Evolutionary conservation across 768 basidiomycete genomes (phyloP).

Genomic region (Leucocoprinus sp.): DNA sequence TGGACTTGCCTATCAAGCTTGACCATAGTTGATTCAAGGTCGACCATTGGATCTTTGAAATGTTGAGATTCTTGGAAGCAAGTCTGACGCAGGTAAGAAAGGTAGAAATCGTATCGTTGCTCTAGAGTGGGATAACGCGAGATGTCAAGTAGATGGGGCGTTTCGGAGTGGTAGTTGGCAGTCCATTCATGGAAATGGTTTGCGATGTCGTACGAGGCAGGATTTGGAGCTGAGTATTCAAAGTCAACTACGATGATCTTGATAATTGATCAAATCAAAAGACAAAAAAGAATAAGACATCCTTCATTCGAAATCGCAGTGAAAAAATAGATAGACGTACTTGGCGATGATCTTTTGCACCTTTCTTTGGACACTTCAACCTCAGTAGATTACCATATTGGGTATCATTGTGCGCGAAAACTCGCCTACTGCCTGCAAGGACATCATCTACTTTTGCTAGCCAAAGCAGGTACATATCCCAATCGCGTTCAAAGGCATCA

Average conservation of each 20-base stretch:
- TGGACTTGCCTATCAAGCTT: constrained; percentile 72
- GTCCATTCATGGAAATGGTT: constrained; percentile 99
- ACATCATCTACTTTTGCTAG: constrained; percentile 50
- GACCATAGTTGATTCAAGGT: constrained; percentile 39
- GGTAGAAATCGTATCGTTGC: constrained; percentile 79
- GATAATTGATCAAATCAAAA: constrained; percentile 5
- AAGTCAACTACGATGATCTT: constrained; percentile 96
- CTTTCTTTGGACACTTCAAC: constrained; percentile 47
- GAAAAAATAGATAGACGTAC: constrained; percentile 29
- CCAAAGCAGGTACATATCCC: constrained; percentile 68
- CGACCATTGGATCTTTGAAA: constrained; percentile 19
- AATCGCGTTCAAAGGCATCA: constrained; percentile 50
- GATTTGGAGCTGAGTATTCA: constrained; percentile 91
- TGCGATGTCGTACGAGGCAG: constrained; percentile 91
- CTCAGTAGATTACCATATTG: constrained; percentile 91
- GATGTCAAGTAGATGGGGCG: constrained; percentile 57
- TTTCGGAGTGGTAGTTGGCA: constrained; percentile 71
- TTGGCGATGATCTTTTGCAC: constrained; percentile 68
- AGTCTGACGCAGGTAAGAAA: constrained; percentile 64
- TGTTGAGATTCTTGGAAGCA: constrained; percentile 13
- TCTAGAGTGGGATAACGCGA: constrained; percentile 62
- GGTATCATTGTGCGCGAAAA: constrained; percentile 90
- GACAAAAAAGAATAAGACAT: constrained; percentile 4
- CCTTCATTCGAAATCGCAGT: background rate
- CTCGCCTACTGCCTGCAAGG: constrained; percentile 53